Conservation (phyloP, 495 filamentous ascomycete genomes). For the Tuber umbilicatum region DNA sequence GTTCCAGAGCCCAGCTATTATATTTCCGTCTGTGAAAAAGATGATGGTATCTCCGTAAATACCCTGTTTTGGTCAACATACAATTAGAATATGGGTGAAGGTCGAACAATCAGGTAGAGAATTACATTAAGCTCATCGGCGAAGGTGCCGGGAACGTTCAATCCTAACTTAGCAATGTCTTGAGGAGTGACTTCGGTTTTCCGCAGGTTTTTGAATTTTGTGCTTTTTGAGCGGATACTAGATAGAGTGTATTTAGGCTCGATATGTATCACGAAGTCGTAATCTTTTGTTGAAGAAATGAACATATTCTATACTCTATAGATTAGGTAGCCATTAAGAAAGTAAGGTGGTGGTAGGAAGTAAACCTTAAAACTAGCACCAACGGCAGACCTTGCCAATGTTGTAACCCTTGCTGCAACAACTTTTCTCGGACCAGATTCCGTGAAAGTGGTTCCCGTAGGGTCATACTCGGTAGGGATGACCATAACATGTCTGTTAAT, state of each 20-base stretch:
- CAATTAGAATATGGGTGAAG: background rate
- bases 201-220: conserved; percentile 70
- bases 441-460: conserved; percentile 73
- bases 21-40: conserved; percentile 53
- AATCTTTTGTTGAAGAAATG: conserved; percentile 60
- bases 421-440: conserved; percentile 67
- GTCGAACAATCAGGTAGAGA: background rate
- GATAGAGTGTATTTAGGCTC: conserved; percentile 47
- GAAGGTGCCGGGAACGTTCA: conserved; percentile 30
- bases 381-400: conserved; percentile 65
- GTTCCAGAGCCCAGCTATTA: conserved; percentile 54
- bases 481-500: conserved; percentile 81
- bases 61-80: conserved; percentile 23
- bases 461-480: conserved; percentile 70
- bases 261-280: conserved; percentile 76
- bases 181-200: conserved; percentile 39
- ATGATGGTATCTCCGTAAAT: conserved; percentile 54
- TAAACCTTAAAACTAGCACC: conserved; percentile 52
- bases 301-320: conserved; percentile 55
- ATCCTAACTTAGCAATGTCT: conserved; percentile 25
- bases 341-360: background rate
- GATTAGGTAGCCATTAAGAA: background rate
- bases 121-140: conserved; percentile 16
- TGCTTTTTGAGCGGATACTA: conserved; percentile 35
- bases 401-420: conserved; percentile 74